Base-by-base conservation (phyloP, 305 asterid species). In the Plantago coronopus region DNA sequence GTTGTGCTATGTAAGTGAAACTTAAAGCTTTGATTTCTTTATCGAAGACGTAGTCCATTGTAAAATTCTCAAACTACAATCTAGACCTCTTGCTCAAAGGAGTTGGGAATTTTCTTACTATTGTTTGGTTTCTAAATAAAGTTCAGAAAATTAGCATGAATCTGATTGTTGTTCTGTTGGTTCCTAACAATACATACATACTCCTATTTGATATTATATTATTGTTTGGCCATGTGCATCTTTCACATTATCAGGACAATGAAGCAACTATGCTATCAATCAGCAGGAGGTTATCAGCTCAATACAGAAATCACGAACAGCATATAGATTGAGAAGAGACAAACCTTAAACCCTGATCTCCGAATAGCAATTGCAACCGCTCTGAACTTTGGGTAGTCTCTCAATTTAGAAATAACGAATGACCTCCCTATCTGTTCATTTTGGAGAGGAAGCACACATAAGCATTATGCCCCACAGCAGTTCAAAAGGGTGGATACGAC, bases 321-420 rank as follows among this genome's bases (percentile, higher is more conserved):
- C 40, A 31, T 43, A 21, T 42, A 70, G 58, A 56, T 42, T 48
- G 48, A 54, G 17, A 63, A 69, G 20, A 37, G 48, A 64, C 76
- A 45, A 44, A 89, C 99, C 99, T 93, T 93, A 72, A 93, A 93
- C 62, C 99, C 99, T 25, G 99, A 93, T 87, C 82, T 83, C 68
- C 72, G 82, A 64, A 76, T 83, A 31, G 99, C 97, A 71, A 89
- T 82, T 66, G 99, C 95, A 72, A 94, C 96, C 40, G 96, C 99
- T 54, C 78, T 85, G 74, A 94, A 94, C 84, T 83, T 82, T 29
- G 96, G 95, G 71, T 87, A 94, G 77, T 87, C 95, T 72, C 80
- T 87, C 78, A 89, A 67, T 76, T 85, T 87, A 73, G 95, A 87
- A 65, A 84, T 83, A 61, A 94, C 97, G 53, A 70, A 89, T 59